Base-by-base conservation (phyloP, 805 yeast genomes). In the Yarrowia divulgata region DNA sequence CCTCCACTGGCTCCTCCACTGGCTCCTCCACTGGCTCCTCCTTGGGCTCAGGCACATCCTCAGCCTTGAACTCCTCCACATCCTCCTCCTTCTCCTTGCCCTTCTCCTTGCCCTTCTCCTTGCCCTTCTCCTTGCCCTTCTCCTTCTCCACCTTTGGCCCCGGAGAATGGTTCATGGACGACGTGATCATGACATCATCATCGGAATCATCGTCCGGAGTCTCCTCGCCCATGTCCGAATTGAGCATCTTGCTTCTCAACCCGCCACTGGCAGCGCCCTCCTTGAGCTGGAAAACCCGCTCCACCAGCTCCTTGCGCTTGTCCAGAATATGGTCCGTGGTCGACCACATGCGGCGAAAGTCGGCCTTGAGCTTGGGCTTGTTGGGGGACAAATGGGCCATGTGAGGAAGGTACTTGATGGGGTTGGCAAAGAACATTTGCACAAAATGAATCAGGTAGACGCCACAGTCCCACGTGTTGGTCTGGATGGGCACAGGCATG, bases 401-500 rank as follows among this genome's bases (percentile, higher is more conserved):
- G 8, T 67, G 57, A 39, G 50, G 48, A 1, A 72, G 69, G 68
- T 76, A 73, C 69, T 70, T 71, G 13, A 71, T 73, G 13, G 81
- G 80, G 16, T 70, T 69, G 13, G 69, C 29, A 46, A 79, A 68
- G 70, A 77, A 78, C 58, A 69, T 68, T 62, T 78, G 79, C 37
- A 76, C 74, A 58, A 72, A 74, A 73, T 88, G 88, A 16, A 95
- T 88, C 1, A 94, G 90, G 79, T 91, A 97, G 23, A 95, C 86
- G 1, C 99, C 99, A 80, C 99, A 95, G 77, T 95, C 99, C 75
- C 93, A 91, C 79, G 88, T 87, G 76, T 95, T 95, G 39, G 88
- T 87, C 75, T 95, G 99, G 70, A 84, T 87, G 0, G 98, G 97
- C 0, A 92, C 95, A 6, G 80, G 75, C 5, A 88, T 87, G 8